Conservation (phyloP, 345 rosid species). For the Psidium guajava region DNA sequence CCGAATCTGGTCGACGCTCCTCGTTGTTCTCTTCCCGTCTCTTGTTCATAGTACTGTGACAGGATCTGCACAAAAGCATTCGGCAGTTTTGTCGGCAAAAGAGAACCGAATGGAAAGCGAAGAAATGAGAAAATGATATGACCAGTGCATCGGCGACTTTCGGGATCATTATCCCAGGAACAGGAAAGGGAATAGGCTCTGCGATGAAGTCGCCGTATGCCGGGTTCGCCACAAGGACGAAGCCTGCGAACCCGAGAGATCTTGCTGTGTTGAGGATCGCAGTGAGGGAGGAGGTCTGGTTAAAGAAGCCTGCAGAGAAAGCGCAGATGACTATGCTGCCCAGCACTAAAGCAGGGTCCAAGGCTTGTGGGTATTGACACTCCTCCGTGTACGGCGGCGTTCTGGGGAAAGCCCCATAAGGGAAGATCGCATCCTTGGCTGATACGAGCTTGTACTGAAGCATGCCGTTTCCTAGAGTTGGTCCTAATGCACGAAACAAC, state of each 20-base stretch:
- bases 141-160: slow-evolving; percentile 58
- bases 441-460: slow-evolving; percentile 37
- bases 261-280: slow-evolving; percentile 52
- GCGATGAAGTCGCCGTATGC: slow-evolving; percentile 51
- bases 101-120: neutral
- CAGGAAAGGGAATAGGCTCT: slow-evolving; percentile 42
- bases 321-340: slow-evolving; percentile 60
- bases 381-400: slow-evolving; percentile 48
- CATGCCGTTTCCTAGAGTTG: slow-evolving; percentile 42
- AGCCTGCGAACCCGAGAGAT: slow-evolving; percentile 49
- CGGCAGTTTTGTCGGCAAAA: neutral
- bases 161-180: slow-evolving; percentile 56
- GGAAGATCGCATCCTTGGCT: slow-evolving; percentile 51
- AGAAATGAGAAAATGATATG: neutral
- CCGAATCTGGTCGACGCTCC: slow-evolving; percentile 29
- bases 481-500: slow-evolving; percentile 26
- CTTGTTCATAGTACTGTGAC: slow-evolving; percentile 48
- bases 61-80: slow-evolving; percentile 23
- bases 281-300: slow-evolving; percentile 38
- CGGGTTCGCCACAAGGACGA: slow-evolving; percentile 54
- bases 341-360: slow-evolving; percentile 33
- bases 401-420: slow-evolving; percentile 35
- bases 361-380: slow-evolving; percentile 59
- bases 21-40: slow-evolving; percentile 23
- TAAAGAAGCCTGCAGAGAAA: slow-evolving; percentile 65